phyloP scores from a whole-genome alignment of 768 basidiomycete genomes.

The Russula dissimulans region DNA sequence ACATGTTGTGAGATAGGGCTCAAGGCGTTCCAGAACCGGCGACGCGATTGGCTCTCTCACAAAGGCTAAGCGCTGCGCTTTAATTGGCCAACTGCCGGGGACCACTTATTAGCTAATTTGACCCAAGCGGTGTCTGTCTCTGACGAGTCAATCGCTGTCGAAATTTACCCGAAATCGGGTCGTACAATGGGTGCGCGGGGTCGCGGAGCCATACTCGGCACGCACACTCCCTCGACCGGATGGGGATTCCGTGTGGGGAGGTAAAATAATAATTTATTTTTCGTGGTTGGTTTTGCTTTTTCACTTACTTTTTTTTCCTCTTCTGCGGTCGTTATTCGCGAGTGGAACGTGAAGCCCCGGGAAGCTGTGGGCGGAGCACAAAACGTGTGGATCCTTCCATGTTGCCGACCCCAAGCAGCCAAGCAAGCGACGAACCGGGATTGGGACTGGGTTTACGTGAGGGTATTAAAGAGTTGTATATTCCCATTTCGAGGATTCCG shows the following conservation, averaged over 20 bases:
- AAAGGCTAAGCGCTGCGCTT: neutral
- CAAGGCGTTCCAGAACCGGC: neutral
- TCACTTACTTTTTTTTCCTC: too few species aligned
- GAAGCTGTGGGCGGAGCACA: neutral
- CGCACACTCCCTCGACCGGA: too few species aligned
- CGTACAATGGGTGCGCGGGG: constrained; percentile 7
- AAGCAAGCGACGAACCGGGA: neutral
- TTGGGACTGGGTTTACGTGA: constrained; percentile 3
- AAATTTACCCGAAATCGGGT: constrained; percentile 16
- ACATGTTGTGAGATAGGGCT: neutral
- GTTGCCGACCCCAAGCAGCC: neutral
- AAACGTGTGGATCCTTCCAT: constrained; percentile 15
- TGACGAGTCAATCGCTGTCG: neutral
- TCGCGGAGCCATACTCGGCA: neutral
- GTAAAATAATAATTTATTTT: too few species aligned
- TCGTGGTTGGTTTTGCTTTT: too few species aligned
- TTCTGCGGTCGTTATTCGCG: constrained; percentile 6
- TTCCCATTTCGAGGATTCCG: constrained; percentile 6
- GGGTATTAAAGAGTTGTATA: constrained; percentile 12
- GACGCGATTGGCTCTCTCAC: neutral
- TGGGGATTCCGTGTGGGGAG: too few species aligned
- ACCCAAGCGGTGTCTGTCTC: constrained; percentile 3
- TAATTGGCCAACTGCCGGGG: neutral
- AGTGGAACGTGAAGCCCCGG: neutral
- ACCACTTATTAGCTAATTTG: constrained; percentile 12